Evolutionary conservation across 129 eudicot genomes (phyloP).

Genomic region (Tanacetum coccineum): DNA sequence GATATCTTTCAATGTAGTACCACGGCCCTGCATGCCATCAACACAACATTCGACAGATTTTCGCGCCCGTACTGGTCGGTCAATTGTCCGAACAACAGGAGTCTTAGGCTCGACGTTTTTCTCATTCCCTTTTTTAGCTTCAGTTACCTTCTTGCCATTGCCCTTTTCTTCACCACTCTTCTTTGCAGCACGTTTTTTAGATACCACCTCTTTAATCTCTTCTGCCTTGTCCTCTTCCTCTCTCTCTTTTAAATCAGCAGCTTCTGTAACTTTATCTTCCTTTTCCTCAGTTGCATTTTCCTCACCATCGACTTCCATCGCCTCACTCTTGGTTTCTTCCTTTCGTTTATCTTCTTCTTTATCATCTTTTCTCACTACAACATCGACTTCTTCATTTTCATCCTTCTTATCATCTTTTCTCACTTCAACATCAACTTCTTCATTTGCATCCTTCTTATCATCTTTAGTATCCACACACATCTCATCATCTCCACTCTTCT

Average conservation of each 20-base stretch:
- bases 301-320: conserved; percentile 27
- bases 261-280: conserved; percentile 13
- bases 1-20: conserved; percentile 85
- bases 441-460: conserved; percentile 27
- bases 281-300: conserved; percentile 18
- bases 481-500: conserved; percentile 36
- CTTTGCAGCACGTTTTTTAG: conserved; percentile 44
- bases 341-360: conserved; percentile 19
- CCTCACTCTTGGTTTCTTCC: conserved; percentile 21
- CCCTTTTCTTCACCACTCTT: conserved; percentile 36
- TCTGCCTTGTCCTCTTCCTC: conserved; percentile 25
- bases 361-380: conserved; percentile 36
- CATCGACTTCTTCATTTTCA: conserved; percentile 31
- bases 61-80: conserved; percentile 83
- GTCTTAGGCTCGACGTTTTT: conserved; percentile 65
- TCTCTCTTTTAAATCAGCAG: conserved; percentile 19
- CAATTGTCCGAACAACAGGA: conserved; percentile 43
- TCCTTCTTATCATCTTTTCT: conserved; percentile 30
- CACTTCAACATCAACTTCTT: conserved; percentile 37
- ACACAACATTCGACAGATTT: conserved; percentile 94
- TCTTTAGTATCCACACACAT: conserved; percentile 39
- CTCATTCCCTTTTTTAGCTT: conserved; percentile 26
- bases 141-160: conserved; percentile 10
- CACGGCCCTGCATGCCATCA: conserved; percentile 79
- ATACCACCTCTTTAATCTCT: conserved; percentile 24